These are phyloP conservation scores for Suhomyces vadensis DNA, from an alignment of 805 yeast genomes.

Conservation along the genomic window DNA sequence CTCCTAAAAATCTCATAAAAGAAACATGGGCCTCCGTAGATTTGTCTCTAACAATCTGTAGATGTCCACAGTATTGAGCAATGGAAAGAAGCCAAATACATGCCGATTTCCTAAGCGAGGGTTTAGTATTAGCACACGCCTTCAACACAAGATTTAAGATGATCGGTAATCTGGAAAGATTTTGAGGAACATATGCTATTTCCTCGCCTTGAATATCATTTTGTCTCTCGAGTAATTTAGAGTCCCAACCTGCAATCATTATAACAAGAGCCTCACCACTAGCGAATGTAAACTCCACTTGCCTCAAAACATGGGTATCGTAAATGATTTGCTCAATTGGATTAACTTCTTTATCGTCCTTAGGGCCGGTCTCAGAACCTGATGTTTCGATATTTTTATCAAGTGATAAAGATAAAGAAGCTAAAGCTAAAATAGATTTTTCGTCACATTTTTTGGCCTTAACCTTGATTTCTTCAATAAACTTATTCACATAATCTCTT, in stretches of 20 bases:
- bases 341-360: not conserved
- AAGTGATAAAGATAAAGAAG: slow-evolving; percentile 51
- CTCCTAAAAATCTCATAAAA: slow-evolving; percentile 77
- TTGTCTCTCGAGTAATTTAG: slow-evolving; percentile 51
- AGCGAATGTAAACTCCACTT: slow-evolving; percentile 72
- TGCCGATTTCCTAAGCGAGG: slow-evolving; percentile 69
- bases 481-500: slow-evolving; percentile 18
- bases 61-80: slow-evolving; percentile 68
- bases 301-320: slow-evolving; percentile 64
- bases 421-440: slow-evolving; percentile 54
- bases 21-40: slow-evolving; percentile 67
- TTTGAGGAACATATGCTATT: slow-evolving; percentile 18
- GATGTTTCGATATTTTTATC: slow-evolving; percentile 6
- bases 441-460: slow-evolving; percentile 61
- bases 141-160: slow-evolving; percentile 53
- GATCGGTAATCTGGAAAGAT: slow-evolving; percentile 20
- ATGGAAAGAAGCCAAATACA: slow-evolving; percentile 86
- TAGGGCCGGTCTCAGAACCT: not conserved
- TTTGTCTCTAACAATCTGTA: slow-evolving; percentile 35
- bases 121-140: slow-evolving; percentile 65
- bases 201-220: slow-evolving; percentile 53
- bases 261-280: slow-evolving; percentile 83
- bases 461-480: slow-evolving; percentile 28
- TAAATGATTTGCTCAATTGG: slow-evolving; percentile 47
- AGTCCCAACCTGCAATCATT: slow-evolving; percentile 73